Conservation (phyloP, 2,329 filamentous ascomycete genomes). For the Gnomoniopsis sp. region DNA sequence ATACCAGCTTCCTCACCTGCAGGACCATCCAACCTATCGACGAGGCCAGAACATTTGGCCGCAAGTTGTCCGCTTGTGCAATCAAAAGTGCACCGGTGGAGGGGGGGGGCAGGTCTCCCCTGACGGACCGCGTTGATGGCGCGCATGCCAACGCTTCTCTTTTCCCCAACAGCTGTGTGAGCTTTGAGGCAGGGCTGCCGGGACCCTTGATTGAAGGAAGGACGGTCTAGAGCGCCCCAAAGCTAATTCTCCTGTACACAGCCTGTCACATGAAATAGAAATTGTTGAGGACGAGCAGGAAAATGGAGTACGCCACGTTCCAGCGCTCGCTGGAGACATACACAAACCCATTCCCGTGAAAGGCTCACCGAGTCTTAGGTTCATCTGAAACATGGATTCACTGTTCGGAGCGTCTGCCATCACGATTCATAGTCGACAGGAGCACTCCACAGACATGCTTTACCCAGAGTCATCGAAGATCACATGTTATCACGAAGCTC, state of each 20-base stretch:
- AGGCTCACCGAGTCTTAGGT: not conserved
- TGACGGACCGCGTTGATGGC: too few species aligned
- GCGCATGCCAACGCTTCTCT: too few species aligned
- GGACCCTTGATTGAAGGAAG: not conserved
- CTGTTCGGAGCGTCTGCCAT: not conserved
- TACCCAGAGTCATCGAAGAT: not conserved
- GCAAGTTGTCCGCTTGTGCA: not conserved
- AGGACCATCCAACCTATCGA: not conserved
- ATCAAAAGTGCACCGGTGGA: not conserved
- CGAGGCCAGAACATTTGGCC: not conserved
- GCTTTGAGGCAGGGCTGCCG: not conserved
- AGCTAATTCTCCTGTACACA: too few species aligned
- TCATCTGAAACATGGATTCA: slow-evolving; percentile 4
- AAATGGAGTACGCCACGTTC: not conserved
- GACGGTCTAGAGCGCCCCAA: not conserved
- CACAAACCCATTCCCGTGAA: not conserved
- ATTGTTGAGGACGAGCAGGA: not conserved
- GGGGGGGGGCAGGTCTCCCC: too few species aligned
- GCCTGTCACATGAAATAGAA: too few species aligned
- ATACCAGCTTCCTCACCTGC: not conserved
- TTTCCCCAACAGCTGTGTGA: not conserved
- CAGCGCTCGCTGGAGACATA: not conserved
- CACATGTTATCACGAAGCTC: slow-evolving; percentile 6
- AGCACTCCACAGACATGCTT: not conserved
- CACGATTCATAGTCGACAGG: not conserved